These are phyloP conservation scores for Blastobotrys malaysiensis DNA, from an alignment of 1,139 yeast genomes.

Conservation along the genomic window DNA sequence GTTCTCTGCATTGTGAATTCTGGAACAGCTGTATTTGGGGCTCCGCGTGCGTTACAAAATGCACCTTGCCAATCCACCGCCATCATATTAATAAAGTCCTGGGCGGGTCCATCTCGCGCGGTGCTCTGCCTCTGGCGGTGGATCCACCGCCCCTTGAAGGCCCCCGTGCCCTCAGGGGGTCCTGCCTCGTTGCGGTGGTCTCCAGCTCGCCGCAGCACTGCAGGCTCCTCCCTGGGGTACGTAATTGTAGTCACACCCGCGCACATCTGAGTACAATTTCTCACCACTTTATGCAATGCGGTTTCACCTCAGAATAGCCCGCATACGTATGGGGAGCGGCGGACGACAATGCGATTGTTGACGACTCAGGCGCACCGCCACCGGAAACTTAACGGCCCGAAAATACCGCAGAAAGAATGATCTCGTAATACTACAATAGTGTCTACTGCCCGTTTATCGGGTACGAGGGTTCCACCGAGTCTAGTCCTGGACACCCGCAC, in stretches of 20 bases:
- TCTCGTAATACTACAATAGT: too few species aligned
- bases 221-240: not conserved
- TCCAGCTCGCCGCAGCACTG: too few species aligned
- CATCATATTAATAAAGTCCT: not conserved
- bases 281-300: not conserved
- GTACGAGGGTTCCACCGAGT: too few species aligned
- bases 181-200: too few species aligned
- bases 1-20: not conserved
- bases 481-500: too few species aligned
- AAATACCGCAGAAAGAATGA: too few species aligned
- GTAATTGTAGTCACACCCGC: not conserved
- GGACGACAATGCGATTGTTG: not conserved
- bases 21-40: not conserved
- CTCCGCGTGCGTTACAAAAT: not conserved
- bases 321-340: not conserved
- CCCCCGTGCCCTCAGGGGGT: too few species aligned
- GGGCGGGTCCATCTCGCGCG: too few species aligned
- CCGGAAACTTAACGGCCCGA: too few species aligned
- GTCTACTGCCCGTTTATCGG: too few species aligned
- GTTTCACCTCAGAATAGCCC: not conserved
- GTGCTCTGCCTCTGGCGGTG: too few species aligned
- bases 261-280: not conserved
- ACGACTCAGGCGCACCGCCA: not conserved
- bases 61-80: not conserved
- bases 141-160: too few species aligned